phyloP scores from a whole-genome alignment of 257 asterid species.

The Phtheirospermum japonicum region DNA sequence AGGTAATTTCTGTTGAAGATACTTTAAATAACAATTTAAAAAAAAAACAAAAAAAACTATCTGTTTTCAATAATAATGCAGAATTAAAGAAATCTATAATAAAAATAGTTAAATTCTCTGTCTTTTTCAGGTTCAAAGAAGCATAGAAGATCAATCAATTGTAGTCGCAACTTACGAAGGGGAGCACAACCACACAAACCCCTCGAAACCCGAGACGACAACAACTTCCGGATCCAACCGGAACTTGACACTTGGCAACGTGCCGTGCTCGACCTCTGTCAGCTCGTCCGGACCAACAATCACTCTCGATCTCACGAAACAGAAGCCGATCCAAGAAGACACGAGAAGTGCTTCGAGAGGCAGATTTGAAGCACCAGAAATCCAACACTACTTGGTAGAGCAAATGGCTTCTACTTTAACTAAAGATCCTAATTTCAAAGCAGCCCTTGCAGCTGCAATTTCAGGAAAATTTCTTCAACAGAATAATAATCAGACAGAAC shows the following conservation, averaged over 20 bases:
- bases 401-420: slow-evolving; percentile 91
- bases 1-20: neutral
- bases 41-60: no score
- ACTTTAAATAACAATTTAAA: neutral
- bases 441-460: slow-evolving; percentile 93
- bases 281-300: slow-evolving; percentile 51
- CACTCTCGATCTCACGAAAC: slow-evolving; percentile 57
- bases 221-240: slow-evolving; percentile 27
- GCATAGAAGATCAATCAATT: slow-evolving; percentile 60
- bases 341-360: slow-evolving; percentile 21
- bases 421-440: slow-evolving; percentile 82
- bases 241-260: slow-evolving; percentile 34
- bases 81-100: no score
- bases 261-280: slow-evolving; percentile 49
- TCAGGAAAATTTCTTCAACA: slow-evolving; percentile 72
- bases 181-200: slow-evolving; percentile 65
- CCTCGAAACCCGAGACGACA: slow-evolving; percentile 30
- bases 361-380: slow-evolving; percentile 43
- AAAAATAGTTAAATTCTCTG: neutral
- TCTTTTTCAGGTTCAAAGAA: slow-evolving; percentile 52
- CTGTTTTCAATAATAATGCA: no score
- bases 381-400: slow-evolving; percentile 62
- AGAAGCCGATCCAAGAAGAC: slow-evolving; percentile 32
- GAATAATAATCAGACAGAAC: slow-evolving; percentile 13
- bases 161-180: slow-evolving; percentile 76